These are phyloP conservation scores for Hyaloperonospora brassicae DNA, from an alignment of 352 stramenopile genomes.

Conservation along the genomic window DNA sequence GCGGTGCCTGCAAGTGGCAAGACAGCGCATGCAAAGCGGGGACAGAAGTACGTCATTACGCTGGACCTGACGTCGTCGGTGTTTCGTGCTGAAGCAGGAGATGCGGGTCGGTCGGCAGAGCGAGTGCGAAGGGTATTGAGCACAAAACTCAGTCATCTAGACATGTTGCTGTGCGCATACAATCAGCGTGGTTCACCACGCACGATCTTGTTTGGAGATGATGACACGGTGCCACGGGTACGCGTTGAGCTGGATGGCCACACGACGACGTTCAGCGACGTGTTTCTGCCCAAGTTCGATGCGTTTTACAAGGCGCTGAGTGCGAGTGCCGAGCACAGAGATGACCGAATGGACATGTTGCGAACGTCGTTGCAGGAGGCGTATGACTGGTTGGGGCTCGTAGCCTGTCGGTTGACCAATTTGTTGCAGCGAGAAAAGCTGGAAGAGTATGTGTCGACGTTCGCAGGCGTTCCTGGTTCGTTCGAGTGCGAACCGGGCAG, in stretches of 20 bases:
- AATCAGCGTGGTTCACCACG: slow-evolving; percentile 50
- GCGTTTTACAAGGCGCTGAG: slow-evolving; percentile 27
- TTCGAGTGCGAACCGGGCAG: slow-evolving; percentile 30
- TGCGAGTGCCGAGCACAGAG: slow-evolving; percentile 1
- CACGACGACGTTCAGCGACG: slow-evolving; percentile 31
- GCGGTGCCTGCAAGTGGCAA: slow-evolving; percentile 17
- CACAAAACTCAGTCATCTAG: slow-evolving; percentile 42
- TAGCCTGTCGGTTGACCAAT: slow-evolving; percentile 50
- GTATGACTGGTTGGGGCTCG: slow-evolving; percentile 73
- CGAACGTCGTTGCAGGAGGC: slow-evolving; percentile 36
- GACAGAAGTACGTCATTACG: slow-evolving; percentile 50
- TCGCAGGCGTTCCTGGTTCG: slow-evolving; percentile 34
- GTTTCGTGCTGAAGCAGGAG: slow-evolving; percentile 19
- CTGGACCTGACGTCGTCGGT: slow-evolving; percentile 49
- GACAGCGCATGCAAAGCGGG: slow-evolving; percentile 18
- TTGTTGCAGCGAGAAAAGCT: slow-evolving; percentile 41
- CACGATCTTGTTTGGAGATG: slow-evolving; percentile 67
- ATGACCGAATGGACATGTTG: slow-evolving; percentile 20
- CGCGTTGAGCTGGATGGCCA: slow-evolving; percentile 56
- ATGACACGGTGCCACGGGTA: slow-evolving; percentile 47
- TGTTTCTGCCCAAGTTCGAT: slow-evolving; percentile 55
- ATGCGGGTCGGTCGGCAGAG: slow-evolving; percentile 19
- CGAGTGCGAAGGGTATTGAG: slow-evolving; percentile 41
- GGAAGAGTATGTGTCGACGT: slow-evolving; percentile 78
- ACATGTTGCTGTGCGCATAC: slow-evolving; percentile 71